These are phyloP conservation scores for Ceratopteris richardii DNA, from an alignment of 75 land plant genomes.

Conservation along the genomic window DNA sequence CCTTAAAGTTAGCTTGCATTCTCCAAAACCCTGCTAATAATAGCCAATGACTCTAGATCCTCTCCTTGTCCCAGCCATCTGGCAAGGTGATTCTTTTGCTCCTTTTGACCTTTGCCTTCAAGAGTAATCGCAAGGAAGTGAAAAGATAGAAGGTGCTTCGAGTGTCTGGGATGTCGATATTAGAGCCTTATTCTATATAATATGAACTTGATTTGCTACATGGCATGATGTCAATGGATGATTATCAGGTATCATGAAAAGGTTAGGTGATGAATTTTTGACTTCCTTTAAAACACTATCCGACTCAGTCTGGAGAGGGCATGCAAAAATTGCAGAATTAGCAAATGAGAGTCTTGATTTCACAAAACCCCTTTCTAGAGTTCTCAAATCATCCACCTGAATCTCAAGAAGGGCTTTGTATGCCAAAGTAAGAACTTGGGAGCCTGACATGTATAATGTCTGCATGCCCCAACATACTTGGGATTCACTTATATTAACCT, in stretches of 20 bases:
- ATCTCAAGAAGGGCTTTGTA: conserved; percentile 87
- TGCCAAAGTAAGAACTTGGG: conserved; percentile 89
- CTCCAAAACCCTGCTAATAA: too few relatives aligned
- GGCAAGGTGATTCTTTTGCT: too few relatives aligned
- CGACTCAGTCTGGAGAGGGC: conserved; percentile 85
- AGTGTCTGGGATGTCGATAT: conserved; percentile 47
- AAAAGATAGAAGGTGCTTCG: too few relatives aligned
- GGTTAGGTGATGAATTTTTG: conserved; percentile 80
- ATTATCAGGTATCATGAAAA: conserved; percentile 99
- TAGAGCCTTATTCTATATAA: conserved; percentile 60
- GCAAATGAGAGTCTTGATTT: conserved; percentile 70
- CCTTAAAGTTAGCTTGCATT: too few relatives aligned
- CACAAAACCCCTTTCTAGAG: conserved; percentile 69
- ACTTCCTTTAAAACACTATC: conserved; percentile 70
- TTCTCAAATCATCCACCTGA: conserved; percentile 94
- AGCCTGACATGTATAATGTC: conserved; percentile 84
- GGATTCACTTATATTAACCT: conserved; percentile 49
- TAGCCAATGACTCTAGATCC: too few relatives aligned
- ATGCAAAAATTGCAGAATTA: conserved; percentile 97
- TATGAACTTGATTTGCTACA: conserved; percentile 92
- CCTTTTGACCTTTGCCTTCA: too few relatives aligned
- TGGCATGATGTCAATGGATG: conserved; percentile 98
- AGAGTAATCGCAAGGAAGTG: too few relatives aligned
- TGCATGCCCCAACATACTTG: conserved; percentile 67
- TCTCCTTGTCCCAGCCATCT: too few relatives aligned